A percentile compares a stretch with the other conserved stretches of the same genome.
Evolutionary conservation across 2,329 filamentous ascomycete genomes (phyloP).

Genomic region (Paraphoma chrysanthemicola): DNA sequence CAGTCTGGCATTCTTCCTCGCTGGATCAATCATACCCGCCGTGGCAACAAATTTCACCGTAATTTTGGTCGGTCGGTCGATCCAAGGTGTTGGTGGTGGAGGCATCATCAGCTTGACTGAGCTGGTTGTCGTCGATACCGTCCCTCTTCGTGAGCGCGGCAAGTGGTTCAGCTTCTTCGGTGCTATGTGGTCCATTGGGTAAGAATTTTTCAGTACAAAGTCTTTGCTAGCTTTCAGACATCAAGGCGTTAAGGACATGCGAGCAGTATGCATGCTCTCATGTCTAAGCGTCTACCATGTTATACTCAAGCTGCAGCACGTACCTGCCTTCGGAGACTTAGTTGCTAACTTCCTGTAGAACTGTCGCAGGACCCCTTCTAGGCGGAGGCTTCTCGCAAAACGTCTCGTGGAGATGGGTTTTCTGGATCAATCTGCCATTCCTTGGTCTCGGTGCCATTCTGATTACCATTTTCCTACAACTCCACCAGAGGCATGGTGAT

Average conservation of each 20-base stretch:
- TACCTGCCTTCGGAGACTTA: no score
- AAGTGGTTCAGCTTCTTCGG: conserved; percentile 52
- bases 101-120: conserved; percentile 52
- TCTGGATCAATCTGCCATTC: conserved; percentile 70
- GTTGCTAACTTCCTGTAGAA: no score
- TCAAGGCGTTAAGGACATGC: no score
- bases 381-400: conserved; percentile 62
- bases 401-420: conserved; percentile 67
- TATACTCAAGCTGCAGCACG: no score
- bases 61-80: conserved; percentile 45
- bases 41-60: conserved; percentile 49
- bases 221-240: no score
- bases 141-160: conserved; percentile 52
- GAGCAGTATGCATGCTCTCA: no score
- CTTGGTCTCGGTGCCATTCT: conserved; percentile 57
- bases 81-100: conserved; percentile 52
- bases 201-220: no score
- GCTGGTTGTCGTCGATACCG: conserved; percentile 55
- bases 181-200: conserved; percentile 64
- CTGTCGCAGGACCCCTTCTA: conserved; percentile 57
- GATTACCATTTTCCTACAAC: conserved; percentile 61
- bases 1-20: conserved; percentile 44
- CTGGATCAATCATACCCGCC: conserved; percentile 46
- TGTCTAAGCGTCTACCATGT: no score
- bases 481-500: conserved; percentile 57